Evolutionary conservation across 352 stramenopile genomes (phyloP).

Genomic region (Pythium angustatum): DNA sequence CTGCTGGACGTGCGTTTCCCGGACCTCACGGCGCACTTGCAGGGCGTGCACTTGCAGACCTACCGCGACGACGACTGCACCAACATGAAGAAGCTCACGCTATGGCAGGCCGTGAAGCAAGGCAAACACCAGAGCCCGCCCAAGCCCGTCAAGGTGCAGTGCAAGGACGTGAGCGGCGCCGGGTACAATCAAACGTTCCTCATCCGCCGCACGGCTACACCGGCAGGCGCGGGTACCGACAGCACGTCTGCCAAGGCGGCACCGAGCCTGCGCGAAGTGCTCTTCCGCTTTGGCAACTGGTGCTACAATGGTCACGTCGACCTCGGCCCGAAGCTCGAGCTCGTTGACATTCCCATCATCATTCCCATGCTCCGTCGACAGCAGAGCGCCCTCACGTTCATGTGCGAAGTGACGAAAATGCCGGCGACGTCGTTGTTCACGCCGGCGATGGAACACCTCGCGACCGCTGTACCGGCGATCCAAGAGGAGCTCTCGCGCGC

Average conservation of each 20-base stretch:
- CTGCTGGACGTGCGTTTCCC: slow-evolving; percentile 94
- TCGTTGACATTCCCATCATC: slow-evolving; percentile 92
- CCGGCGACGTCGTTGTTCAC: slow-evolving; percentile 88
- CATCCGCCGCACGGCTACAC: slow-evolving; percentile 61
- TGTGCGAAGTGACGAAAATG: slow-evolving; percentile 92
- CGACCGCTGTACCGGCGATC: slow-evolving; percentile 74
- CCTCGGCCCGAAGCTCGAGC: slow-evolving; percentile 84
- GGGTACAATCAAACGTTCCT: slow-evolving; percentile 88
- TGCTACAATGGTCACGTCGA: slow-evolving; percentile 94
- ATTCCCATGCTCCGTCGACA: slow-evolving; percentile 93
- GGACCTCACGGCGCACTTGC: slow-evolving; percentile 86
- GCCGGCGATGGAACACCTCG: slow-evolving; percentile 86
- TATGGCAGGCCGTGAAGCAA: slow-evolving; percentile 84
- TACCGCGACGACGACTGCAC: slow-evolving; percentile 78
- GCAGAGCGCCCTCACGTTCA: slow-evolving; percentile 91
- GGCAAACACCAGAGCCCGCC: slow-evolving; percentile 59
- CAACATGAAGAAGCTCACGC: slow-evolving; percentile 92
- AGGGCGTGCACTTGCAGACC: slow-evolving; percentile 87
- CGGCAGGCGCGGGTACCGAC: not conserved
- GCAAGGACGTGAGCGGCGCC: slow-evolving; percentile 77
- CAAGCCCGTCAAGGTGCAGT: slow-evolving; percentile 82
- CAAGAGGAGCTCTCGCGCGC: slow-evolving; percentile 85
- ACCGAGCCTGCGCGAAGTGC: slow-evolving; percentile 84
- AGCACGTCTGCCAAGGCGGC: slow-evolving; percentile 16
- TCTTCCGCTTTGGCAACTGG: slow-evolving; percentile 95